A percentile compares a stretch with the other conserved stretches of the same genome.
Conservation (phyloP, 208 protist species). For the Trypanosoma theileri region DNA sequence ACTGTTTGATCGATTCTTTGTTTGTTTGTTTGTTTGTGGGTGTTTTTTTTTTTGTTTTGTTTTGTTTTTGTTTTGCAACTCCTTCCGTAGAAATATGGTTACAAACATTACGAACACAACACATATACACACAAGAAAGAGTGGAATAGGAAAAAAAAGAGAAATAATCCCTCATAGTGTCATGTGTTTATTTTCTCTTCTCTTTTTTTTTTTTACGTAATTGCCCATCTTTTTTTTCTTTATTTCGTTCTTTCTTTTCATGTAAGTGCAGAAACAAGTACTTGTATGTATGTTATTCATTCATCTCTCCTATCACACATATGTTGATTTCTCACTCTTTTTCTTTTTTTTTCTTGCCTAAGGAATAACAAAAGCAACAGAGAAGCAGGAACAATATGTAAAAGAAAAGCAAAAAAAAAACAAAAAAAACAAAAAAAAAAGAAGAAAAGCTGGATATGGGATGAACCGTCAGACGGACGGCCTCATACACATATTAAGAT, state of each 20-base stretch:
- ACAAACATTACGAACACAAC: too few relatives aligned
- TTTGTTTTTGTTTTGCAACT: background rate
- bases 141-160: too few relatives aligned
- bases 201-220: conserved; percentile 2
- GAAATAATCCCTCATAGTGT: background rate
- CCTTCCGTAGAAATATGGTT: background rate
- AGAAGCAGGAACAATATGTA: background rate
- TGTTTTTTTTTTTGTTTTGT: background rate
- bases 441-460: too few relatives aligned
- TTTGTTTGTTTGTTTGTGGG: background rate
- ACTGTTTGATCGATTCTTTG: too few relatives aligned
- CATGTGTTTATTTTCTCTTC: conserved; percentile 16
- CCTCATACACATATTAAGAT: background rate
- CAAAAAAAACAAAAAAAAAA: background rate
- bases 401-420: background rate
- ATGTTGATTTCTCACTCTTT: background rate
- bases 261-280: background rate
- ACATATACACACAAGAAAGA: too few relatives aligned
- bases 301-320: too few relatives aligned
- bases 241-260: background rate
- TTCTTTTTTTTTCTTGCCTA: background rate
- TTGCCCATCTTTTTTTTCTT: background rate
- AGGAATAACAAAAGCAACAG: background rate
- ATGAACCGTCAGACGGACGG: too few relatives aligned
- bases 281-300: too few relatives aligned